A percentile compares a stretch with the other conserved stretches of the same genome.
Evolutionary conservation across 1,284 basidiomycete species (phyloP).

Genomic region (Sparassis latifolia): DNA sequence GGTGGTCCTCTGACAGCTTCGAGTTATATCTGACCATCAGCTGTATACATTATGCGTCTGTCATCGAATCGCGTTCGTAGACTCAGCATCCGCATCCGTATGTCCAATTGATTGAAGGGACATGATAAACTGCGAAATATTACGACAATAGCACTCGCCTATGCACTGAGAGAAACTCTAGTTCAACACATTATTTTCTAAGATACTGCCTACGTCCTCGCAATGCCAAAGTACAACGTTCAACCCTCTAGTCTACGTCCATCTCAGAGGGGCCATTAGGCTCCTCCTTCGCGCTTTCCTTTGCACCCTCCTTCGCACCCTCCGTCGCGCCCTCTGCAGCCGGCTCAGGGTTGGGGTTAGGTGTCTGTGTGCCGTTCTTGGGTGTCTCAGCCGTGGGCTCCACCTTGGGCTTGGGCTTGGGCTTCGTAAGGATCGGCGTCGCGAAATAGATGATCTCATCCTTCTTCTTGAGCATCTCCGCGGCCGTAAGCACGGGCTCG

Average conservation of each 20-base stretch:
- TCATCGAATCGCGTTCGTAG: too few relatives aligned
- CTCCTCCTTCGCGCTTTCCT: constrained; percentile 31
- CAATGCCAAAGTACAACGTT: not conserved
- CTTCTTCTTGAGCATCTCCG: constrained; percentile 80
- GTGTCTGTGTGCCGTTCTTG: constrained; percentile 54
- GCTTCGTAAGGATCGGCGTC: constrained; percentile 78
- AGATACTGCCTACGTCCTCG: not conserved
- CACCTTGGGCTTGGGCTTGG: constrained; percentile 79
- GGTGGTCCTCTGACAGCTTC: too few relatives aligned
- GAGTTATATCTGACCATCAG: too few relatives aligned
- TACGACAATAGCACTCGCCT: too few relatives aligned
- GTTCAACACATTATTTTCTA: constrained; percentile 1
- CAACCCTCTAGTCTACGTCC: constrained; percentile 63
- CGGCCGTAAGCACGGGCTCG: constrained; percentile 74
- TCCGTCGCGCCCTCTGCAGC: constrained; percentile 28
- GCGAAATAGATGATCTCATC: constrained; percentile 87
- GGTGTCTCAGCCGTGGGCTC: constrained; percentile 55
- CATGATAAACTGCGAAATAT: too few relatives aligned
- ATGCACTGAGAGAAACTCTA: too few relatives aligned
- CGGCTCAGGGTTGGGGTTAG: constrained; percentile 38
- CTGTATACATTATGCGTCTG: too few relatives aligned
- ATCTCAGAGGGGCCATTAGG: constrained; percentile 60
- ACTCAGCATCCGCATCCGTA: too few relatives aligned
- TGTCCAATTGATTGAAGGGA: too few relatives aligned
- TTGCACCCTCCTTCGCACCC: constrained; percentile 23